phyloP scores from a whole-genome alignment of 192 early-diverging fungal genomes.

The Linnemannia elongata region DNA sequence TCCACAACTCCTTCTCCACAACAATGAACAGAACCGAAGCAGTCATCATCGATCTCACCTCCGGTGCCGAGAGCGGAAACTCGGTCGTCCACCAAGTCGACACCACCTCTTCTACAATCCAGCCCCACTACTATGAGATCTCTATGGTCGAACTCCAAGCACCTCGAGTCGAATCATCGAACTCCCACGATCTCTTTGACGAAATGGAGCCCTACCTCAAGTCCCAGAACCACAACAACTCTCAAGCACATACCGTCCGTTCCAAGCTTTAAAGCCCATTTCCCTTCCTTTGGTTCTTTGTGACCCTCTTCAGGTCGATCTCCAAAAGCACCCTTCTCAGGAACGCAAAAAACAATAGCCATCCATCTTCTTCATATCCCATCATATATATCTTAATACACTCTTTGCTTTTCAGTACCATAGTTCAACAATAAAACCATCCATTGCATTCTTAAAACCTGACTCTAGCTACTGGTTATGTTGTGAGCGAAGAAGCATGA shows the following conservation, averaged over 20 bases:
- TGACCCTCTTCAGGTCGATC: not conserved
- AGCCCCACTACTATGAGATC: not conserved
- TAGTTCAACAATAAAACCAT: not conserved
- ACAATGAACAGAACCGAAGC: constrained; percentile 10
- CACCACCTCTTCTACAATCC: not conserved
- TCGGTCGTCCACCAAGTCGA: not conserved
- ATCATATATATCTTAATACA: not conserved
- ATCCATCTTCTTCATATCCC: not conserved
- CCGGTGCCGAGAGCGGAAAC: not conserved
- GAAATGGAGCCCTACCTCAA: constrained; percentile 9
- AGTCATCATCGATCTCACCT: constrained; percentile 11
- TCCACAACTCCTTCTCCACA: too few relatives aligned
- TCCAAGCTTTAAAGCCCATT: not conserved
- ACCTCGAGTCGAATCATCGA: not conserved
- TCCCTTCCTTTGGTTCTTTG: not conserved
- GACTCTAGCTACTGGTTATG: not conserved
- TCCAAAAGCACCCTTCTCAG: too few relatives aligned
- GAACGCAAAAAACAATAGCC: not conserved
- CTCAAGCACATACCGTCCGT: too few relatives aligned
- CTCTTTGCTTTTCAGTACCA: not conserved
- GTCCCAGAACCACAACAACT: not conserved
- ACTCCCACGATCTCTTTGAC: not conserved
- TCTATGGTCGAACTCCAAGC: constrained; percentile 6
- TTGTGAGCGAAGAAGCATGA: too few relatives aligned
- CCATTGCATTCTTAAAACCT: not conserved